These are phyloP conservation scores for Kodamaea derodonti DNA, from an alignment of 1,139 yeast genomes.

Conservation along the genomic window DNA sequence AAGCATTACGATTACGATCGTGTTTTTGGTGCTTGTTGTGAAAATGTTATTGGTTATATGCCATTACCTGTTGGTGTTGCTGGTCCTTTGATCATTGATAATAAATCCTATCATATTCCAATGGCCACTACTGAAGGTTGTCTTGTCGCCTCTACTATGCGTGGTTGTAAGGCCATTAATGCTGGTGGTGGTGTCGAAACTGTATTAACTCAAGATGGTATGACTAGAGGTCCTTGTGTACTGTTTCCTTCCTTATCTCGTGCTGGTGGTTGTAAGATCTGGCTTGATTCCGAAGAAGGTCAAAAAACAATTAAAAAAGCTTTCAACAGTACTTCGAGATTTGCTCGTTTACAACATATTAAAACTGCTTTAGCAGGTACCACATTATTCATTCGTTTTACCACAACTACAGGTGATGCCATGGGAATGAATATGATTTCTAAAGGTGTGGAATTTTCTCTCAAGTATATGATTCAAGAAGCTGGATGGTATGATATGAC, in stretches of 20 bases:
- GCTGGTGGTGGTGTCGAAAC: slow-evolving; percentile 96
- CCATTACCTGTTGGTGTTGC: slow-evolving; percentile 98
- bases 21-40: slow-evolving; percentile 98
- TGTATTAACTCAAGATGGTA: slow-evolving; percentile 91
- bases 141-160: slow-evolving; percentile 95
- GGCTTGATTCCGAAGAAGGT: slow-evolving; percentile 97
- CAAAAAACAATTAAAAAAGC: slow-evolving; percentile 78
- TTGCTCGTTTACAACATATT: slow-evolving; percentile 87
- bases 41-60: slow-evolving; percentile 93
- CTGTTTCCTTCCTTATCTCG: slow-evolving; percentile 74
- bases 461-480: slow-evolving; percentile 79
- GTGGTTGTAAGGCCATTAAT: slow-evolving; percentile 98
- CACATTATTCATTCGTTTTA: slow-evolving; percentile 79
- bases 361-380: slow-evolving; percentile 97
- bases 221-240: slow-evolving; percentile 99
- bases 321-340: slow-evolving; percentile 93
- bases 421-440: slow-evolving; percentile 99
- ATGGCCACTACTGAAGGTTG: slow-evolving; percentile 99
- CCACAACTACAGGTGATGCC: slow-evolving; percentile 98
- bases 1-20: slow-evolving; percentile 86
- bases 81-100: slow-evolving; percentile 91
- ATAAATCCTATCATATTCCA: slow-evolving; percentile 82
- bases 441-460: slow-evolving; percentile 89
- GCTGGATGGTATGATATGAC: slow-evolving; percentile 95
- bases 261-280: slow-evolving; percentile 92